These are phyloP conservation scores for Friedmanniomyces simplex DNA, from an alignment of 495 filamentous ascomycete genomes.

Conservation along the genomic window DNA sequence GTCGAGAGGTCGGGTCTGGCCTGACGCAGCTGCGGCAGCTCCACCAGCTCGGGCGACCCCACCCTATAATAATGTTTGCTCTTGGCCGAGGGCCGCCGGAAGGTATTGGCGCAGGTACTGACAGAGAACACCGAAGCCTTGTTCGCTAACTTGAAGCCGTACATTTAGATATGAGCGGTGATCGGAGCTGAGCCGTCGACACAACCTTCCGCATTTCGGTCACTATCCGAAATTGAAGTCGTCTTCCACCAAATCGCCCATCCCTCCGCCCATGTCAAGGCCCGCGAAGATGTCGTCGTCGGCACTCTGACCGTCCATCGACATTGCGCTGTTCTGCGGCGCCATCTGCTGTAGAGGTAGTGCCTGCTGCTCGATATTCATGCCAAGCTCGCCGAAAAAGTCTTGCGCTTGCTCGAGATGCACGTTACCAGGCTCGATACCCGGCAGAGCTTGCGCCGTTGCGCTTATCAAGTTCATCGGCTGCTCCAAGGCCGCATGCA, in stretches of 20 bases:
- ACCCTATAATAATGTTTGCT: not conserved
- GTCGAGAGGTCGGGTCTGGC: too few relatives aligned
- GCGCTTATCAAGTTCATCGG: not conserved
- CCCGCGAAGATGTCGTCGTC: slow-evolving; percentile 26
- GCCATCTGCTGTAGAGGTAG: not conserved
- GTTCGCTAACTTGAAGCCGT: not conserved
- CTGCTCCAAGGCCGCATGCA: slow-evolving; percentile 5
- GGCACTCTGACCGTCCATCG: slow-evolving; percentile 5
- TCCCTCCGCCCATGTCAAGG: slow-evolving; percentile 20
- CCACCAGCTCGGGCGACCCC: not conserved
- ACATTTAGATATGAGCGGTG: too few relatives aligned
- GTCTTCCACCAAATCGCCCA: slow-evolving; percentile 12
- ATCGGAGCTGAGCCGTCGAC: too few relatives aligned
- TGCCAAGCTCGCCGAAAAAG: slow-evolving; percentile 16
- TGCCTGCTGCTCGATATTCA: slow-evolving; percentile 15
- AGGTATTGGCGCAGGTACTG: too few relatives aligned
- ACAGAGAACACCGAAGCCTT: not conserved
- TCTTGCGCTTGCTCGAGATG: not conserved
- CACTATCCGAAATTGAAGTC: slow-evolving; percentile 15
- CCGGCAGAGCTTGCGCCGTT: not conserved
- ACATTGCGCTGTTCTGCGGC: not conserved
- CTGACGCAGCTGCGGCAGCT: not conserved
- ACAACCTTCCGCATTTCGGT: too few relatives aligned
- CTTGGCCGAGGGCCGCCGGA: not conserved
- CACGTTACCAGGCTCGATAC: slow-evolving; percentile 3